phyloP scores from a whole-genome alignment of 2,329 filamentous ascomycete genomes.

The Aureobasidium sp. region DNA sequence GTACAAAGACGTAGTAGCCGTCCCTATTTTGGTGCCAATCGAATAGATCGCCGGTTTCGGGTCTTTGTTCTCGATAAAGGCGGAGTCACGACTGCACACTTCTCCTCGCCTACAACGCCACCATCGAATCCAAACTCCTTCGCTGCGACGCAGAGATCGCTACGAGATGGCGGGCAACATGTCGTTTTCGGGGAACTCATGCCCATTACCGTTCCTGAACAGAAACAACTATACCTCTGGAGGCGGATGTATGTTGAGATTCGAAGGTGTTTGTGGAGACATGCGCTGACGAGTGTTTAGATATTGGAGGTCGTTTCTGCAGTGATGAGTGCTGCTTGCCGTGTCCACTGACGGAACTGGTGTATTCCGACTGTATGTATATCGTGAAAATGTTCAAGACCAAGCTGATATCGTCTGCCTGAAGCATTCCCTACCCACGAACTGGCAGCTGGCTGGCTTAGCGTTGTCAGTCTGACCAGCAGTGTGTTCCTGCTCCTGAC shows the following conservation, averaged over 20 bases:
- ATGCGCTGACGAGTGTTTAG: conserved; percentile 26
- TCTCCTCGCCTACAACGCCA: not conserved
- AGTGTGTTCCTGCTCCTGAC: conserved; percentile 69
- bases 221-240: conserved; percentile 15
- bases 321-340: conserved; percentile 68
- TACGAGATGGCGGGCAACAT: not conserved
- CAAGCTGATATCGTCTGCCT: not conserved
- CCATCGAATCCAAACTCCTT: not conserved
- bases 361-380: conserved; percentile 45
- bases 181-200: conserved; percentile 7
- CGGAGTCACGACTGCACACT: no score
- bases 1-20: not conserved
- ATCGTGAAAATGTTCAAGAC: not conserved
- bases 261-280: not conserved
- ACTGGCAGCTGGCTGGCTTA: conserved; percentile 68
- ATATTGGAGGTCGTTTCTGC: conserved; percentile 47
- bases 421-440: conserved; percentile 32
- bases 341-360: conserved; percentile 74
- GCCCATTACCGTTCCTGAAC: conserved; percentile 18
- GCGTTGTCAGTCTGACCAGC: conserved; percentile 61
- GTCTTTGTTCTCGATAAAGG: conserved; percentile 9
- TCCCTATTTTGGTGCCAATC: not conserved
- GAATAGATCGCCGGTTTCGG: conserved; percentile 9
- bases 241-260: conserved; percentile 1
- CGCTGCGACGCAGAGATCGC: not conserved